These are phyloP conservation scores for Serendipita sp. DNA, from an alignment of 768 basidiomycete species.

Conservation along the genomic window DNA sequence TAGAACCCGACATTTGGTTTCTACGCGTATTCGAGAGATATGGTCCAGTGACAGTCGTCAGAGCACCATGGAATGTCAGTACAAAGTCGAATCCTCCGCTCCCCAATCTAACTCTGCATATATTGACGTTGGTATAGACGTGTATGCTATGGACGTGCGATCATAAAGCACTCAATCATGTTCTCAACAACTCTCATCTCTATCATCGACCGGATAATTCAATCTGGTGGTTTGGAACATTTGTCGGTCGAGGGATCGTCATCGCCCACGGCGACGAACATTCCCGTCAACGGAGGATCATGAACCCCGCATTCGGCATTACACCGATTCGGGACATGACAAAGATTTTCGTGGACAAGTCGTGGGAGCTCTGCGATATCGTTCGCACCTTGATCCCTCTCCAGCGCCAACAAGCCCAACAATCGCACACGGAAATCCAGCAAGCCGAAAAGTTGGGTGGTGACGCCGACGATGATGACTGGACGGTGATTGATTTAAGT, in stretches of 20 bases:
- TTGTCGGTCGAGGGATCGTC: slow-evolving; percentile 6
- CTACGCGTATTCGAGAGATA: not conserved
- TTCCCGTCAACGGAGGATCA: slow-evolving; percentile 6
- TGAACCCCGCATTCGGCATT: not conserved
- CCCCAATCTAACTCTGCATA: not conserved
- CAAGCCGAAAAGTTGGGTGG: not conserved
- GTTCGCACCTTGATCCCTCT: not conserved
- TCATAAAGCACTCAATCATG: not conserved
- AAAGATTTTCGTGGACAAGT: not conserved
- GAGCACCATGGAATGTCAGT: not conserved
- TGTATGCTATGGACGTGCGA: not conserved
- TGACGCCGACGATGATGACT: not conserved
- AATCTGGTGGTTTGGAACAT: not conserved
- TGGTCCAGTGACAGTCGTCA: not conserved
- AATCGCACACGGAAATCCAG: too few species aligned
- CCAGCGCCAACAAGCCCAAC: not conserved
- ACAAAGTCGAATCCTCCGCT: too few species aligned
- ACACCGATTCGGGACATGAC: not conserved
- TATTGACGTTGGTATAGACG: not conserved
- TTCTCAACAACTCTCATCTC: not conserved
- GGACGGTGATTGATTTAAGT: not conserved
- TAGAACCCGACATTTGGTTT: not conserved
- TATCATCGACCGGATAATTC: not conserved
- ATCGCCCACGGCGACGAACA: slow-evolving; percentile 7
- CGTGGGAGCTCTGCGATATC: not conserved